Conservation (phyloP, 345 rosid genomes). For the Hibiscus trionum region DNA sequence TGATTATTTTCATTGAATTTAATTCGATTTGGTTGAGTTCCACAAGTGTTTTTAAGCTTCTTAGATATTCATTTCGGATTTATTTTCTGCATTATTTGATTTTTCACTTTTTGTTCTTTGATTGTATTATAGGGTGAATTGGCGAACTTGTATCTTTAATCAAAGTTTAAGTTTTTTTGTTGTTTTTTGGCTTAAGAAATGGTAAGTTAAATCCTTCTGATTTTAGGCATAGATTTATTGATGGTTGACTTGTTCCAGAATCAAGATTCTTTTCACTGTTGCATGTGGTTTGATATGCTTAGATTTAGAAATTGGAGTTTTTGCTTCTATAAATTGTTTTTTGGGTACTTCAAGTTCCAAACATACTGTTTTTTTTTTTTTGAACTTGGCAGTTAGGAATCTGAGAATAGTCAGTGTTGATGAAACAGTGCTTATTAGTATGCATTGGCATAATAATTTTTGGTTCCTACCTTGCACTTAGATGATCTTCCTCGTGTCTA, state of each 20-base stretch:
- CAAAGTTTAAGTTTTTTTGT: background rate
- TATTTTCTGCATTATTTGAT: conserved; percentile 1
- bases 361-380: background rate
- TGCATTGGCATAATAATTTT: background rate
- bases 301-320: background rate
- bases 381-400: background rate
- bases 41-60: background rate
- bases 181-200: background rate
- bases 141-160: too few relatives aligned
- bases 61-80: conserved; percentile 10
- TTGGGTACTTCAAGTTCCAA: background rate
- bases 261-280: background rate
- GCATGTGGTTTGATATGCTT: background rate
- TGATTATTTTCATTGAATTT: background rate
- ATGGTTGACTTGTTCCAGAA: conserved; percentile 16
- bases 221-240: conserved; percentile 6
- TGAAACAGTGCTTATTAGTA: conserved; percentile 2
- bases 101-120: background rate
- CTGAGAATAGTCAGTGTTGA: background rate
- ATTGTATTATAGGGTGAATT: background rate
- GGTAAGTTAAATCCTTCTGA: background rate
- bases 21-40: background rate
- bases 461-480: background rate
- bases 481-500: background rate
- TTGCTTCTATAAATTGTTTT: background rate